A percentile compares a stretch with the other conserved stretches of the same genome.
phyloP scores from a whole-genome alignment of 805 yeast species.

The Pichia deserticola region DNA sequence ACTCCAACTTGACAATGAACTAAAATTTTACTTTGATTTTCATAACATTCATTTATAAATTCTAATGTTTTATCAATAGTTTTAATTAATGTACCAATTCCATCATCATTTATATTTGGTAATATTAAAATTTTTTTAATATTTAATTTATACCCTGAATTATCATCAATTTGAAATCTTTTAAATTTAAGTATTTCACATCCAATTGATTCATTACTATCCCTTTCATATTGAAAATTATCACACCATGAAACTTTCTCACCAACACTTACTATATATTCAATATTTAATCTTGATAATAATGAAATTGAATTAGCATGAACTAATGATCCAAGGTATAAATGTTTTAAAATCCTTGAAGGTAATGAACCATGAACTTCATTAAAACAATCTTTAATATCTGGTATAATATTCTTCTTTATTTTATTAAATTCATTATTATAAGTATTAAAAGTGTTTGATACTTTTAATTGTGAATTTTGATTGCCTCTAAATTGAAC shows the following conservation, averaged over 20 bases:
- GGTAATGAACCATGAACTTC: conserved; percentile 62
- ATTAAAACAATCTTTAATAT: conserved; percentile 26
- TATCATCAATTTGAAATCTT: conserved; percentile 12
- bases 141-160: conserved; percentile 17
- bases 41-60: conserved; percentile 52
- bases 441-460: background rate
- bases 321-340: conserved; percentile 74
- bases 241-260: conserved; percentile 64
- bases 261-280: conserved; percentile 78
- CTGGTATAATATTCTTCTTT: background rate
- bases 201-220: conserved; percentile 19
- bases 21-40: conserved; percentile 43
- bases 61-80: conserved; percentile 57
- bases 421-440: background rate
- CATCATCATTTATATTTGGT: conserved; percentile 80
- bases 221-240: conserved; percentile 10
- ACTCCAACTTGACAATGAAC: conserved; percentile 97
- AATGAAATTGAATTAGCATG: conserved; percentile 74
- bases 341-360: conserved; percentile 71
- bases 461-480: background rate
- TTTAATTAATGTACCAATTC: conserved; percentile 66
- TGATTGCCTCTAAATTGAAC: conserved; percentile 21
- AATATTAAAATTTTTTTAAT: conserved; percentile 52
- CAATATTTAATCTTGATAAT: conserved; percentile 58
- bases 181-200: conserved; percentile 23